Percentiles rank a stretch among this genome's conserved stretches.
Evolutionary conservation across 208 protist genomes (phyloP).

Genomic region (Wallacemonas sp.): DNA sequence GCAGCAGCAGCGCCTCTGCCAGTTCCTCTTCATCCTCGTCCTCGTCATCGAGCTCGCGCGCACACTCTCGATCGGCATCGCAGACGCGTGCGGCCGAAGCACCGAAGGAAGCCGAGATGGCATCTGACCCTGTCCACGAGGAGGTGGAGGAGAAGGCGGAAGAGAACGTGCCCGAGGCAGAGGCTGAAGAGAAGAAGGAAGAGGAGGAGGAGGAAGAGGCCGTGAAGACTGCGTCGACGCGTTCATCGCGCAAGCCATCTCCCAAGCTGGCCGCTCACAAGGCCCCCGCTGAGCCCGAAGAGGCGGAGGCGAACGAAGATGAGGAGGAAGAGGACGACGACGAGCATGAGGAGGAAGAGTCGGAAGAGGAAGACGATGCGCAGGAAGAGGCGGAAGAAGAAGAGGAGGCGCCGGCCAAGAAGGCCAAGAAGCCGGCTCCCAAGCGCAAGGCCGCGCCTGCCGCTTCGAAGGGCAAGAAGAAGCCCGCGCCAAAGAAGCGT

Average conservation of each 20-base stretch:
- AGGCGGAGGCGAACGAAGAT: constrained; percentile 4
- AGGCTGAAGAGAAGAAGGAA: constrained; percentile 8
- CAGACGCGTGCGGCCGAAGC: constrained; percentile 1
- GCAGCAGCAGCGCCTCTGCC: constrained; percentile 5
- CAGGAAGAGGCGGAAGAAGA: constrained; percentile 27
- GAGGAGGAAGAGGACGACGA: constrained; percentile 17
- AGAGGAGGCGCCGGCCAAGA: constrained; percentile 17
- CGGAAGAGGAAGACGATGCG: constrained; percentile 21
- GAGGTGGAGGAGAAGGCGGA: too few relatives aligned
- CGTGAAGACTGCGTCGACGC: constrained; percentile 8
- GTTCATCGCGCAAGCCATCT: not conserved
- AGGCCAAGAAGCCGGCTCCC: constrained; percentile 27
- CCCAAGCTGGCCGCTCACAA: not conserved
- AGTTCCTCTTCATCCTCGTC: not conserved
- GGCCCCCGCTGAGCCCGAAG: constrained; percentile 5
- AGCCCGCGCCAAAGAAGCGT: constrained; percentile 28
- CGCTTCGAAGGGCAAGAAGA: constrained; percentile 15
- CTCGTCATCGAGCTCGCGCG: too few relatives aligned
- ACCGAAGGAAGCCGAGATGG: constrained; percentile 5
- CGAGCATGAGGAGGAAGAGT: constrained; percentile 19
- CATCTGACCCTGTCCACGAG: too few relatives aligned
- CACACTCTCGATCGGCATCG: too few relatives aligned
- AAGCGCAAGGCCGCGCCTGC: constrained; percentile 19
- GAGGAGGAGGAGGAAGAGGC: constrained; percentile 3
- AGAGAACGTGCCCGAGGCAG: not conserved